Evolutionary conservation across 768 basidiomycete species (phyloP).

Genomic region (Leucocoprinus birnbaumii): DNA sequence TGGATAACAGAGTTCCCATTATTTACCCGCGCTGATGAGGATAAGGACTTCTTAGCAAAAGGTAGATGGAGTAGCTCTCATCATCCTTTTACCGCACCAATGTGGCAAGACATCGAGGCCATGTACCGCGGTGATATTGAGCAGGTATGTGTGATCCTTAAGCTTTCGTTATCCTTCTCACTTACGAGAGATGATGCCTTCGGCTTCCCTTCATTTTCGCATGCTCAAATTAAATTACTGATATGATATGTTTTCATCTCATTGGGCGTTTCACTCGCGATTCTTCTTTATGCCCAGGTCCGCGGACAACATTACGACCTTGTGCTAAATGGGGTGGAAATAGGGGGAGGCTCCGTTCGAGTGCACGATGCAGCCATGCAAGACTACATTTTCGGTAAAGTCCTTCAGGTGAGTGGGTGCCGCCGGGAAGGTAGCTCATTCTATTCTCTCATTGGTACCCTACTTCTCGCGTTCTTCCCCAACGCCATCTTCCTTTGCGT

Average conservation of each 20-base stretch:
- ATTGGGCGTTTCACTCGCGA: slow-evolving; percentile 4
- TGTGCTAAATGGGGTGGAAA: slow-evolving; percentile 90
- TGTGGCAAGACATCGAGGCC: slow-evolving; percentile 82
- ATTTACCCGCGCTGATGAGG: slow-evolving; percentile 80
- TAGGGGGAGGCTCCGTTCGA: slow-evolving; percentile 92
- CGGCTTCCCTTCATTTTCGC: slow-evolving; percentile 8
- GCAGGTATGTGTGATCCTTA: slow-evolving; percentile 32
- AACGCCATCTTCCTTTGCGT: not conserved
- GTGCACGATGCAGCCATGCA: slow-evolving; percentile 89
- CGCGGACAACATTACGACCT: slow-evolving; percentile 97
- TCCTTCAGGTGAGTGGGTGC: slow-evolving; percentile 64
- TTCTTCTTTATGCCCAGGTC: slow-evolving; percentile 45
- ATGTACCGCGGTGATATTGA: slow-evolving; percentile 71
- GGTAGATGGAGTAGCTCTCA: slow-evolving; percentile 93
- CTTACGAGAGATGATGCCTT: slow-evolving; percentile 10
- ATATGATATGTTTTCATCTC: slow-evolving; percentile 6
- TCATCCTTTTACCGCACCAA: slow-evolving; percentile 96
- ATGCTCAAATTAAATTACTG: not conserved
- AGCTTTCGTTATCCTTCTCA: slow-evolving; percentile 10
- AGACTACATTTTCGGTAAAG: slow-evolving; percentile 71
- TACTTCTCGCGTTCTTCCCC: slow-evolving; percentile 1
- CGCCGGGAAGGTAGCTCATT: not conserved
- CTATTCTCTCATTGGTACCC: not conserved
- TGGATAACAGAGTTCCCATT: slow-evolving; percentile 97
- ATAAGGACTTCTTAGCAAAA: slow-evolving; percentile 82